phyloP scores from a whole-genome alignment of 23 red algal genomes.

The Rhodosorus marinus region DNA sequence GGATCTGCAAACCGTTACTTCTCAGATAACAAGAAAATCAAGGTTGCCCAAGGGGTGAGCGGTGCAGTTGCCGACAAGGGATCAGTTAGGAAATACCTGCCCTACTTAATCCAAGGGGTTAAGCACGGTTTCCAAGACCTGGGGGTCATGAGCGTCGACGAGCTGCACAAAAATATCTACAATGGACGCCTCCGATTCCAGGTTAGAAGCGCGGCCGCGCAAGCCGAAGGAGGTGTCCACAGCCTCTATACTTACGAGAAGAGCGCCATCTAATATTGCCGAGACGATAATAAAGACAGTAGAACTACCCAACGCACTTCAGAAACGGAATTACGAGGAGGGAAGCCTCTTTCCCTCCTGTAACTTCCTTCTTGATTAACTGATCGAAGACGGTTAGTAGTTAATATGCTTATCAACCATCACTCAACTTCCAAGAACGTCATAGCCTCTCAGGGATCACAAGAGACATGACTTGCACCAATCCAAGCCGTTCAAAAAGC shows the following conservation, averaged over 20 bases:
- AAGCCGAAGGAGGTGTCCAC: slow-evolving; percentile 87
- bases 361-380: too few relatives aligned
- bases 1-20: slow-evolving; percentile 87
- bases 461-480: too few relatives aligned
- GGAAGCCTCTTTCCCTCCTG: too few relatives aligned
- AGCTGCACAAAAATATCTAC: slow-evolving; percentile 73
- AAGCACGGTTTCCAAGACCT: slow-evolving; percentile 97
- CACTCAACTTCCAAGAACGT: too few relatives aligned
- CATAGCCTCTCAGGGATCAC: too few relatives aligned
- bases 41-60: slow-evolving; percentile 90
- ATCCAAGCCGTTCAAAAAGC: too few relatives aligned
- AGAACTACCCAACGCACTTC: too few relatives aligned
- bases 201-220: slow-evolving; percentile 72
- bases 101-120: slow-evolving; percentile 71
- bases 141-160: slow-evolving; percentile 38
- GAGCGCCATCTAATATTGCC: slow-evolving; percentile 19
- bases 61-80: slow-evolving; percentile 94
- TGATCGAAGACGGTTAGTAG: too few relatives aligned
- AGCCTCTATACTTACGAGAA: slow-evolving; percentile 84
- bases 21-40: slow-evolving; percentile 64
- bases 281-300: too few relatives aligned
- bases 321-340: too few relatives aligned
- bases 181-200: slow-evolving; percentile 69
- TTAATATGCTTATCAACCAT: too few relatives aligned
- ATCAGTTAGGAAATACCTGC: slow-evolving; percentile 69